These are phyloP conservation scores for Apiospora kogelbergensis DNA, from an alignment of 2,329 filamentous ascomycete species.

Conservation along the genomic window DNA sequence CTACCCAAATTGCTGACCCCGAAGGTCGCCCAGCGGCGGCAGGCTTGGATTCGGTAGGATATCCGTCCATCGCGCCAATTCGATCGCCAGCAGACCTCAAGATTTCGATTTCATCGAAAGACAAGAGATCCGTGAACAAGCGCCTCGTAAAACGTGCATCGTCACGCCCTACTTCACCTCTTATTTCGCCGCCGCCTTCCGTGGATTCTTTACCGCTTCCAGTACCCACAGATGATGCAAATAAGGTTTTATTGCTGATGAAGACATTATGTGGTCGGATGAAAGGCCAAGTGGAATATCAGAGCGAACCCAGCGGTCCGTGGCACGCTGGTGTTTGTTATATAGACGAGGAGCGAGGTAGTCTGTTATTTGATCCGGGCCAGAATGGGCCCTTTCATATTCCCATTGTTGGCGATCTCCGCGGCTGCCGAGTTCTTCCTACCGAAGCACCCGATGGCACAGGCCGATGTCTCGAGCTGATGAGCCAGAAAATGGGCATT, in stretches of 20 bases:
- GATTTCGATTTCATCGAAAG: constrained; percentile 32
- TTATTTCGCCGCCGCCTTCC: constrained; percentile 53
- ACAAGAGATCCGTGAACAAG: constrained; percentile 50
- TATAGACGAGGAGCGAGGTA: constrained; percentile 74
- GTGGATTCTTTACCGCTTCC: constrained; percentile 61
- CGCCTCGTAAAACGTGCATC: constrained; percentile 56
- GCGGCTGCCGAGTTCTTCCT: constrained; percentile 68
- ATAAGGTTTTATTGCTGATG: constrained; percentile 74
- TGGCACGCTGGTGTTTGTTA: constrained; percentile 75
- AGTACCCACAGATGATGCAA: constrained; percentile 65
- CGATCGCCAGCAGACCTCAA: constrained; percentile 36
- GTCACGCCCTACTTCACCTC: constrained; percentile 59
- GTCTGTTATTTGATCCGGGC: constrained; percentile 72
- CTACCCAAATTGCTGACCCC: constrained; percentile 50
- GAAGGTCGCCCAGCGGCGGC: constrained; percentile 40
- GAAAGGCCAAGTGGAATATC: constrained; percentile 76
- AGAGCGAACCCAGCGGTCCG: constrained; percentile 56
- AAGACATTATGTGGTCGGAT: constrained; percentile 75
- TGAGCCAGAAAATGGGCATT: constrained; percentile 52
- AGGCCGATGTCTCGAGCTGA: constrained; percentile 53
- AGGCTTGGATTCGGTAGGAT: constrained; percentile 43
- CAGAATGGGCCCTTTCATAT: constrained; percentile 64
- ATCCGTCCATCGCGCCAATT: constrained; percentile 37
- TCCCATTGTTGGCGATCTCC: constrained; percentile 69
- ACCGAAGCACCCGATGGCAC: constrained; percentile 47